Evolutionary conservation across 441 rosid species (phyloP).

Genomic region (Adansonia grandidieri): DNA sequence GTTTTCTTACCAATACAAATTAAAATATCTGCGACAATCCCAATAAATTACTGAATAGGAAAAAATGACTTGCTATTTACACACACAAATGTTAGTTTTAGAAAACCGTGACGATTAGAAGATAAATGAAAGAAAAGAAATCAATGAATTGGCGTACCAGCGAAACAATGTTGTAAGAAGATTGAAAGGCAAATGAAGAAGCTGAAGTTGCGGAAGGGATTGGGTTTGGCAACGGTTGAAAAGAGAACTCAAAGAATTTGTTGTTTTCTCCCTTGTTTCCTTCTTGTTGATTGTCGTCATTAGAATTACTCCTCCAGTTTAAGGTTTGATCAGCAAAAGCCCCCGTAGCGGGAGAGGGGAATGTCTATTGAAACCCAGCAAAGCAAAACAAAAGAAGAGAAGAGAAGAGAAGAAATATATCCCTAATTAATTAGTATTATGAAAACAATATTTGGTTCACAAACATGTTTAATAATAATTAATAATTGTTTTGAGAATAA

Average conservation of each 20-base stretch:
- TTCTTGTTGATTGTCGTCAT: conserved; percentile 28
- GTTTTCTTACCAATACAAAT: neutral
- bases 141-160: conserved; percentile 31
- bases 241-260: conserved; percentile 51
- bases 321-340: conserved; percentile 39
- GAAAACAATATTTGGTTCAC: neutral
- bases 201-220: conserved; percentile 34
- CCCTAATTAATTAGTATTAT: neutral
- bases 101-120: neutral
- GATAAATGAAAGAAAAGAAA: neutral
- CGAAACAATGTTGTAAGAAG: conserved; percentile 35
- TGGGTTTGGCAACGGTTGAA: conserved; percentile 48
- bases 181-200: conserved; percentile 33
- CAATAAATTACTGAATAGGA: neutral
- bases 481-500: neutral
- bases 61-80: neutral
- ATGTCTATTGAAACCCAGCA: conserved; percentile 31
- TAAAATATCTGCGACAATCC: neutral
- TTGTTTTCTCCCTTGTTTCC: conserved; percentile 24
- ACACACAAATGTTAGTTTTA: neutral
- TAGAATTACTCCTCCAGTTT: conserved; percentile 33
- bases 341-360: conserved; percentile 45
- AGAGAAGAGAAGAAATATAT: conserved; percentile 52
- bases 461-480: neutral
- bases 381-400: too few species aligned